These are phyloP conservation scores for Fusarium oligoseptatum DNA, from an alignment of 2,329 filamentous ascomycete genomes.

Conservation along the genomic window DNA sequence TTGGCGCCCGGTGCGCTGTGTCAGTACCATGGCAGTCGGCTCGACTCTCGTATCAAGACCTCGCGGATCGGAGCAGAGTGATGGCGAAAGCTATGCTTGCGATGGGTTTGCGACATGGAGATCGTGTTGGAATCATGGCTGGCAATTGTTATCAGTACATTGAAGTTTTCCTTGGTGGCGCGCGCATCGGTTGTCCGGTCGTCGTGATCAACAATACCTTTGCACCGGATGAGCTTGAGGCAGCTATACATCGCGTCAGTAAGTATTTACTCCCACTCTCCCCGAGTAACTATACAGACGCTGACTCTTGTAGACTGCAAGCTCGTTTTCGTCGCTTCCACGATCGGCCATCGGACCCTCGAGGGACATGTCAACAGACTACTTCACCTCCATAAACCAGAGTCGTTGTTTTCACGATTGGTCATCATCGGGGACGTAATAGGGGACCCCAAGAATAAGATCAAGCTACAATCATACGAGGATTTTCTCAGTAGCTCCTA, in stretches of 20 bases:
- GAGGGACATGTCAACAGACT: neutral
- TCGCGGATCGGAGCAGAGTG: constrained; percentile 19
- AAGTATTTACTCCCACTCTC: neutral
- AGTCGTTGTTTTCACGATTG: neutral
- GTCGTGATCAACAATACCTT: constrained; percentile 38
- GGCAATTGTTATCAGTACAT: constrained; percentile 34
- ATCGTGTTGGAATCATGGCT: constrained; percentile 29
- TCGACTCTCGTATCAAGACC: constrained; percentile 13
- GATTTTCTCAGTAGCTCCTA: neutral
- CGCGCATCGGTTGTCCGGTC: constrained; percentile 26
- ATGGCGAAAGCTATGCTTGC: constrained; percentile 30
- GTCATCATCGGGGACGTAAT: neutral
- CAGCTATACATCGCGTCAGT: constrained; percentile 13
- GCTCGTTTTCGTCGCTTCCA: constrained; percentile 11
- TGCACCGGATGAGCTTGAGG: constrained; percentile 13
- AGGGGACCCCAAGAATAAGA: neutral
- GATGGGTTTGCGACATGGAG: constrained; percentile 16
- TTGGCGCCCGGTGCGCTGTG: constrained; percentile 14
- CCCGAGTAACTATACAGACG: accelerated
- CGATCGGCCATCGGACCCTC: constrained; percentile 2
- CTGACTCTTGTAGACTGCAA: constrained; percentile 5
- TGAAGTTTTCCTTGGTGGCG: constrained; percentile 27
- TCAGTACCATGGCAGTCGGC: constrained; percentile 25
- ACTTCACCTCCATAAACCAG: neutral
- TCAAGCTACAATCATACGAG: neutral